Base-by-base conservation (phyloP, 441 rosid genomes). In the Erodium trifolium region DNA sequence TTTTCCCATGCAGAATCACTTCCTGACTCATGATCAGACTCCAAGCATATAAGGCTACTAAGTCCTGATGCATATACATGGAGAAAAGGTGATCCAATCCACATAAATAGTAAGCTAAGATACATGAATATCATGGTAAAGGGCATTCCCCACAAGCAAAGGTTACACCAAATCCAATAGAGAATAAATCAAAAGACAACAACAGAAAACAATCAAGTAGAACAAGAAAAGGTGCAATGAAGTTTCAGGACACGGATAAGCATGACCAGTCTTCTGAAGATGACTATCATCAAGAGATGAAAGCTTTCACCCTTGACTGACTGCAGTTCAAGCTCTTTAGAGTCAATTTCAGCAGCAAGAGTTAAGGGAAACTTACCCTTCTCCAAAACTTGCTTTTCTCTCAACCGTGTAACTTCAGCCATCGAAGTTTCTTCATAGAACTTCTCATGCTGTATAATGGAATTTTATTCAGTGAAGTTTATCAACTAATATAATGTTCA, bases 1-100 rank as follows among this genome's bases (percentile, higher is more conserved):
- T 69, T 77, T 69, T 75, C 76, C 80, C 66, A 74, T 77, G 63
- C 41, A 18, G 67, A 68, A 66, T 63, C 79, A 68, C 72, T 69
- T 68, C 77, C 85, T 17, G 84, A 76, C 70, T 87, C 89, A 59
- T 79, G 78, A 66, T 92, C 96, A 67, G 91, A 86, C 77, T 88
- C 97, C 81, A 94, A 78, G 73, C 86, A 81, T 70, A 88, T 76
- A 66, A 85, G 55, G 63, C 87, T 72, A 75, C 75, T 80, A 60
- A 64, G 34, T 80, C 83, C 91, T 83, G 63, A 67, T 5, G 31
- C 65, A 70, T 8, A 66, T 1, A 35, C 23, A 59, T 2, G 14
- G 53, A 59, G 63, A 59, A 4, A 59, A 17, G 63, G 63, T 17
- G 63, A 59, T 59, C 4, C 63, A 18, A 8, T 18, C 63, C 31